Evolutionary conservation across 2,329 filamentous ascomycete genomes (phyloP).

Genomic region (Nigrospora osmanthi): DNA sequence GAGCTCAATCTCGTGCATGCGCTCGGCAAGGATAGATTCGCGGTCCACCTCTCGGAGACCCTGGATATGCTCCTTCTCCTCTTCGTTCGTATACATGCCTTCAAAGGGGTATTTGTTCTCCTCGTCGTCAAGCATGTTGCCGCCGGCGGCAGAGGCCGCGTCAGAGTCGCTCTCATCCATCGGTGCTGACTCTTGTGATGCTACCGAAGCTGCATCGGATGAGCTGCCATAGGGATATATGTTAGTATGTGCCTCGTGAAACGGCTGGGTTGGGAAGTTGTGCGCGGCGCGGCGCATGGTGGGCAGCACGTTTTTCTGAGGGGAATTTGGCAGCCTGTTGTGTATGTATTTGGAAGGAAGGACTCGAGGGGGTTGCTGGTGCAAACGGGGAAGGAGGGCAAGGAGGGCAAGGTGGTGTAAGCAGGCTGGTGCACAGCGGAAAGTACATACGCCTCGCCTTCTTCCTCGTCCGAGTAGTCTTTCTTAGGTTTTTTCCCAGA

Average conservation of each 20-base stretch:
- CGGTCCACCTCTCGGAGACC: slow-evolving; percentile 83
- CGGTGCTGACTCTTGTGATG: slow-evolving; percentile 72
- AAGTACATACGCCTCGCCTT: slow-evolving; percentile 70
- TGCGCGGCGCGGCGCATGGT: too few species aligned
- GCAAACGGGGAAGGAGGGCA: too few species aligned
- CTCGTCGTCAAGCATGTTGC: slow-evolving; percentile 28
- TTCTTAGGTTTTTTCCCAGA: slow-evolving; percentile 39
- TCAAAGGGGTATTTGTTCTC: slow-evolving; percentile 75
- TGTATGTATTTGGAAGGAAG: too few species aligned
- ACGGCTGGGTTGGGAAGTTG: too few species aligned
- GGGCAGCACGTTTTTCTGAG: too few species aligned
- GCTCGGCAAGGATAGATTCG: slow-evolving; percentile 83
- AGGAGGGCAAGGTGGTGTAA: too few species aligned
- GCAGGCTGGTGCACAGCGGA: too few species aligned
- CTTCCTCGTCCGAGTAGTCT: slow-evolving; percentile 65
- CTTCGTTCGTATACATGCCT: slow-evolving; percentile 68
- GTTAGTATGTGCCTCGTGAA: slow-evolving; percentile 6
- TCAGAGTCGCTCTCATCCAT: slow-evolving; percentile 91
- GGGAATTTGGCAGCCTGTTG: too few species aligned
- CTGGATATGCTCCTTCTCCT: slow-evolving; percentile 74
- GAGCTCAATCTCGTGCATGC: slow-evolving; percentile 73
- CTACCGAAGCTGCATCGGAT: slow-evolving; percentile 58
- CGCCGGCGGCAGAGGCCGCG: slow-evolving; percentile 45
- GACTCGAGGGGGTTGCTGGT: too few species aligned
- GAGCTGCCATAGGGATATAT: slow-evolving; percentile 42